These are phyloP conservation scores for Penicillium sp. DNA, from an alignment of 2,329 filamentous ascomycete genomes.

Conservation along the genomic window DNA sequence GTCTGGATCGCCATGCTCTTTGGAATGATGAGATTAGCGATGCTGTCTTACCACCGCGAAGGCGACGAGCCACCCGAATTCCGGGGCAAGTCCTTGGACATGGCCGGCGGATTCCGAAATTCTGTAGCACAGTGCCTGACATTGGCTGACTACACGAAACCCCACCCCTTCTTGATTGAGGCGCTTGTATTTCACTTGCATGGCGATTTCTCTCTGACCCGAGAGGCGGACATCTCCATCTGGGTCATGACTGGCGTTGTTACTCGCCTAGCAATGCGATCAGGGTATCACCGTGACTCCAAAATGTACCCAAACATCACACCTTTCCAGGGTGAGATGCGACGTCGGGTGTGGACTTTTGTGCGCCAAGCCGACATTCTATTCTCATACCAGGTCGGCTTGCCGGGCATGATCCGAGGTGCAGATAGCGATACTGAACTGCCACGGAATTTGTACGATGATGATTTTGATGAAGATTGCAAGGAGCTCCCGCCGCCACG, in stretches of 20 bases:
- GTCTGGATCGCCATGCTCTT: constrained; percentile 63
- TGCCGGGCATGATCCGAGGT: constrained; percentile 63
- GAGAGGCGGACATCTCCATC: constrained; percentile 59
- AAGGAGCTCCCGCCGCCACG: constrained; percentile 55
- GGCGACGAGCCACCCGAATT: constrained; percentile 64
- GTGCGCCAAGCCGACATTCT: constrained; percentile 60
- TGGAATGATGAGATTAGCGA: constrained; percentile 62
- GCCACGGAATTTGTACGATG: constrained; percentile 62
- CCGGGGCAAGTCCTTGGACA: constrained; percentile 52
- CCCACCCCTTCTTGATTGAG: constrained; percentile 59
- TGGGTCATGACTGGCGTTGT: constrained; percentile 60
- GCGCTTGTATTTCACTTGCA: constrained; percentile 61
- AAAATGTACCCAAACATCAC: constrained; percentile 58
- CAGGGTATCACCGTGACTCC: constrained; percentile 63
- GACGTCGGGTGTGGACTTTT: constrained; percentile 49
- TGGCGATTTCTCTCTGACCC: constrained; percentile 57
- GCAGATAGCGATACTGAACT: constrained; percentile 62
- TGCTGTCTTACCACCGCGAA: constrained; percentile 60
- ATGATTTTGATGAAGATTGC: constrained; percentile 60
- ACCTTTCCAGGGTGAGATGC: constrained; percentile 60
- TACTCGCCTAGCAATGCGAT: constrained; percentile 61
- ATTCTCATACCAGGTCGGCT: constrained; percentile 64
- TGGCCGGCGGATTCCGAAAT: constrained; percentile 46
- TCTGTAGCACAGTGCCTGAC: constrained; percentile 62
- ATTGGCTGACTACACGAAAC: constrained; percentile 62